Evolutionary conservation across 1,284 basidiomycete genomes (phyloP).

Genomic region (Ganoderma lingzhi): DNA sequence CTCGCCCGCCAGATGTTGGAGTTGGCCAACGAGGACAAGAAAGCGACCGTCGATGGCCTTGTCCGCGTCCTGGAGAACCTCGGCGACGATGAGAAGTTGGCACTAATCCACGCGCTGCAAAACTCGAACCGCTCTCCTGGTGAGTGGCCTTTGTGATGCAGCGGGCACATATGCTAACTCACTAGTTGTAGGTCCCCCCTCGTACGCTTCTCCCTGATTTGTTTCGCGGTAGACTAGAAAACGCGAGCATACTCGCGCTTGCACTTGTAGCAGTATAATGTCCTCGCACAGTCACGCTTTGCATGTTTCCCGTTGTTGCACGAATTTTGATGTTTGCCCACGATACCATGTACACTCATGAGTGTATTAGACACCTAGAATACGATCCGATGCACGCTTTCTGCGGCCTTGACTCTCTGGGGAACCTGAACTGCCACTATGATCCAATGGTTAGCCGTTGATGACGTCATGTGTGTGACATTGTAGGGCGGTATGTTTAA

Average conservation of each 20-base stretch:
- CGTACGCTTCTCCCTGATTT: conserved; percentile 34
- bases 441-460: neutral
- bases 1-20: conserved; percentile 69
- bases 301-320: conserved; percentile 24
- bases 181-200: conserved; percentile 35
- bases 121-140: conserved; percentile 61
- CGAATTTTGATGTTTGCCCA: conserved; percentile 12
- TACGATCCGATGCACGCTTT: conserved; percentile 13
- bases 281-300: neutral
- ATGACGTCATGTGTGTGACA: conserved; percentile 28
- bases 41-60: conserved; percentile 73
- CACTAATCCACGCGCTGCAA: conserved; percentile 69
- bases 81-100: conserved; percentile 73
- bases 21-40: conserved; percentile 71
- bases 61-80: conserved; percentile 74
- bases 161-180: neutral
- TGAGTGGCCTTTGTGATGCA: conserved; percentile 26
- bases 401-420: neutral
- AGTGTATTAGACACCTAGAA: conserved; percentile 21
- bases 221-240: neutral
- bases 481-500: neutral
- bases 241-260: conserved; percentile 15
- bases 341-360: conserved; percentile 9
- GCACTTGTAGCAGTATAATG: conserved; percentile 15
- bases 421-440: too few relatives aligned